Evolutionary conservation across 371 early-diverging fungal species (phyloP), one percentile per base, ranked within the genome.

Genomic region (Apophysomyces variabilis): DNA sequence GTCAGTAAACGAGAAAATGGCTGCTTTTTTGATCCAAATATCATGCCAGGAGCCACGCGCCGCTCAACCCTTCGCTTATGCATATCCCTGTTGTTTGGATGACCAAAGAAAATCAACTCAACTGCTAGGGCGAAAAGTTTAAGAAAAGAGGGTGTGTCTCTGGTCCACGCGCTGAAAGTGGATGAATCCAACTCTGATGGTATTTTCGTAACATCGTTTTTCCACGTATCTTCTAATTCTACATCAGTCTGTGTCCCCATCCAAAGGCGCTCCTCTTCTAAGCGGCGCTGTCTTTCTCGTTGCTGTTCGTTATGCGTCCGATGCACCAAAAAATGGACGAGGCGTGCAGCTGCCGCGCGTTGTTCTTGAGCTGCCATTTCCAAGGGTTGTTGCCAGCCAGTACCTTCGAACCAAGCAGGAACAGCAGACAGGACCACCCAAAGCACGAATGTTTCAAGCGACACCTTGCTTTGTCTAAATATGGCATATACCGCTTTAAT

Each of bases 321-420:
- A 38, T 65, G 62, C 0, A 77, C 32, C 13, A 77, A n/a, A 59
- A 71, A 71, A 18, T 66, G 16, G 4, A 65, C 60, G 8, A 78
- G 58, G 16, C 64, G 65, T 6, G 12, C 26, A 16, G 60, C 36
- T 3, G 62, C 65, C 0, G 46, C 14, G 21, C 14, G 9, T 11
- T 64, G 44, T 38, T 56, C 36, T 6, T 70, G 7, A 21, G 57
- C 37, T 47, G 12, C 59, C 60, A 16, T 58, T n/a, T n/a, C 54
- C 26, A 32, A 14, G 50, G 47, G 54, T 13, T 18, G 36, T 9
- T 38, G 62, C 5, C 39, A 26, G 14, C 70, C 69, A 8, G 63
- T 70, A 14, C 57, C 62, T 65, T 69, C 54, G 54, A 69, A 80
- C 82, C 82, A 81, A 4, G 73, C 14, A 0, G 74, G 76, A n/a